Evolutionary conservation across 306 rosid species (phyloP), one percentile per base, ranked within the genome.

Genomic region (Vigna angularis): DNA sequence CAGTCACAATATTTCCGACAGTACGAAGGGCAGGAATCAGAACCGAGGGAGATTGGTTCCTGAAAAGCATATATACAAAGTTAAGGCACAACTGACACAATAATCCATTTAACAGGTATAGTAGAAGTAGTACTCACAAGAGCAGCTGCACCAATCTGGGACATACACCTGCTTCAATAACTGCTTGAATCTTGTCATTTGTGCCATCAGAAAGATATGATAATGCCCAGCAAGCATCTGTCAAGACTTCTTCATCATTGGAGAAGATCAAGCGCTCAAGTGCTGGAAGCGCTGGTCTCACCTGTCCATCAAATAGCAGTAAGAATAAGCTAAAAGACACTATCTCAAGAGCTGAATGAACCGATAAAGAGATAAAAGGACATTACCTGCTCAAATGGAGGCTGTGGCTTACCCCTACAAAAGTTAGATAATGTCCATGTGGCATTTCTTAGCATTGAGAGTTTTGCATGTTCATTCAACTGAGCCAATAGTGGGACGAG

Each of bases 341-440:
- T 49, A 17, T 42, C 47, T 72, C 74, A 38, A 74, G 28, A 6
- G 16, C 45, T 53, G 30, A 34, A 56, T 68, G n/a, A 61, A 75
- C 17, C 17, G 65, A 63, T 61, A 53, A 52, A 13, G 22, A 56
- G 34, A 28, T 72, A 72, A 42, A 66, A 38, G 6, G 70, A 55
- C 30, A 30, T 13, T 66, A 92, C 97, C 92, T 82, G 90, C 48
- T 90, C 97, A 68, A 93, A 90, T 16, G 88, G 84, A 75, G 96
- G 97, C 71, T 87, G 93, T 38, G 97, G 97, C 80, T 93, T 93
- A 81, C 97, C 97, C 82, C 97, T 87, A 70, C 96, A 93, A 61
- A 93, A 93, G 81, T 90, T 93, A 14, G 93, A 90, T 49, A 93
- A 85, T 1, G 96, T 90, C 96, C 97, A 93, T 14, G 97, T 90